Evolutionary conservation across 306 rosid genomes (phyloP).

Genomic region (Sesbania bispinosa): DNA sequence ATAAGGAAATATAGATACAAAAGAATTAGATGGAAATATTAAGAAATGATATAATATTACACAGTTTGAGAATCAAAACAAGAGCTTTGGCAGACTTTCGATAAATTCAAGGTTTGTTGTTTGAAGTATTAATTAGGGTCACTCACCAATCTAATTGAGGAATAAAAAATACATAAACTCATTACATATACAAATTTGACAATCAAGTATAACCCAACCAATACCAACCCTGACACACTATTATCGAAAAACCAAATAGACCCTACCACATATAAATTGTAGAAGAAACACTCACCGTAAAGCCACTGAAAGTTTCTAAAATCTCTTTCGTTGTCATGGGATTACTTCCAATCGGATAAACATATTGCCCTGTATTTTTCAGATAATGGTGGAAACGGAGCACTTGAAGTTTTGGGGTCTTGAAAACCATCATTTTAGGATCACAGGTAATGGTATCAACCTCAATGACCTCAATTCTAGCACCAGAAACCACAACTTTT

Average conservation of each 20-base stretch:
- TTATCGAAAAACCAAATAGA: background rate
- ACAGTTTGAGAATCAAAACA: too few relatives aligned
- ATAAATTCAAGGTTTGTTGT: background rate
- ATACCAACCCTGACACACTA: too few relatives aligned
- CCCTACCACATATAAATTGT: background rate
- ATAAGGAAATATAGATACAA: too few relatives aligned
- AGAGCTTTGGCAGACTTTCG: too few relatives aligned
- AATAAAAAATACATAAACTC: background rate
- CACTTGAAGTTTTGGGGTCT: background rate
- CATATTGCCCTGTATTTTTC: too few relatives aligned
- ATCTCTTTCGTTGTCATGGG: background rate
- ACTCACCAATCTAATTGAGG: background rate
- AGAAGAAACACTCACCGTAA: background rate
- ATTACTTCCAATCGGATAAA: background rate
- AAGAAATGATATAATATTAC: too few relatives aligned
- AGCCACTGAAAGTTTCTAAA: background rate
- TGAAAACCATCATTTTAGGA: background rate
- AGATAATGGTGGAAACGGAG: background rate
- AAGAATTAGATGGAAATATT: background rate
- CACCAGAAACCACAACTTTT: background rate
- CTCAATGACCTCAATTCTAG: background rate
- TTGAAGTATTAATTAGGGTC: background rate
- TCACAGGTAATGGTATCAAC: background rate
- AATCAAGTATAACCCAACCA: too few relatives aligned
- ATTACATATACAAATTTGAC: too few relatives aligned